Evolutionary conservation across 2,329 filamentous ascomycete genomes (phyloP).

Genomic region (Curvularia eragrostidis): DNA sequence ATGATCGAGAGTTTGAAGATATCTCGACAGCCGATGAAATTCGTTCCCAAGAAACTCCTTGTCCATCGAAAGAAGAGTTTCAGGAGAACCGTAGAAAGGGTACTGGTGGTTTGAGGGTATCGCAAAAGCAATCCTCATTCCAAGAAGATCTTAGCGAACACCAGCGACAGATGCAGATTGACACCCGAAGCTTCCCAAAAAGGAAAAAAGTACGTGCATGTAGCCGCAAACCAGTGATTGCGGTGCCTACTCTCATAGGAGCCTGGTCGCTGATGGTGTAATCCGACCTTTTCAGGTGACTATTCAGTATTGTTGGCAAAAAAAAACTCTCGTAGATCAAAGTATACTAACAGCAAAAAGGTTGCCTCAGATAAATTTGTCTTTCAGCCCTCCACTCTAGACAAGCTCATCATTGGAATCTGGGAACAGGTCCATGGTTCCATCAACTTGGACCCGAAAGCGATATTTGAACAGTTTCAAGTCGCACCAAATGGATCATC

Average conservation of each 20-base stretch:
- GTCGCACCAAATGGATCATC: conserved; percentile 23
- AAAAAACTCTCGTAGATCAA: background rate
- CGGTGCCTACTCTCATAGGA: background rate
- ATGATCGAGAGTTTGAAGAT: conserved; percentile 15
- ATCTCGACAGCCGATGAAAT: conserved; percentile 12
- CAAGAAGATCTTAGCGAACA: conserved; percentile 42
- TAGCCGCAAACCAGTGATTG: background rate
- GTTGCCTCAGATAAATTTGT: conserved; percentile 48
- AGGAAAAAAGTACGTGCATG: conserved; percentile 32
- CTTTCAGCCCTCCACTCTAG: conserved; percentile 56
- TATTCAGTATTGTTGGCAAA: background rate
- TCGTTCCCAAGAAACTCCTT: conserved; percentile 10
- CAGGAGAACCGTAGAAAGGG: conserved; percentile 32
- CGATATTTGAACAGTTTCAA: conserved; percentile 44
- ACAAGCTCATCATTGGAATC: conserved; percentile 58
- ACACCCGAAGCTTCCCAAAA: conserved; percentile 43
- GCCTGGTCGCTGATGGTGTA: background rate
- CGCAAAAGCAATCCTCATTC: conserved; percentile 30
- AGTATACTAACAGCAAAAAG: conserved; percentile 1
- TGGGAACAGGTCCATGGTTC: conserved; percentile 58
- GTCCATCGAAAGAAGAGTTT: conserved; percentile 8
- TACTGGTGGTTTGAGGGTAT: conserved; percentile 37
- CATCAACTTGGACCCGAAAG: conserved; percentile 52
- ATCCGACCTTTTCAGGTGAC: background rate
- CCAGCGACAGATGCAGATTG: conserved; percentile 44